Percentiles rank a stretch among this genome's conserved stretches.
Evolutionary conservation across 2,329 filamentous ascomycete genomes (phyloP).

Genomic region (Paracoccidioides lutzii): DNA sequence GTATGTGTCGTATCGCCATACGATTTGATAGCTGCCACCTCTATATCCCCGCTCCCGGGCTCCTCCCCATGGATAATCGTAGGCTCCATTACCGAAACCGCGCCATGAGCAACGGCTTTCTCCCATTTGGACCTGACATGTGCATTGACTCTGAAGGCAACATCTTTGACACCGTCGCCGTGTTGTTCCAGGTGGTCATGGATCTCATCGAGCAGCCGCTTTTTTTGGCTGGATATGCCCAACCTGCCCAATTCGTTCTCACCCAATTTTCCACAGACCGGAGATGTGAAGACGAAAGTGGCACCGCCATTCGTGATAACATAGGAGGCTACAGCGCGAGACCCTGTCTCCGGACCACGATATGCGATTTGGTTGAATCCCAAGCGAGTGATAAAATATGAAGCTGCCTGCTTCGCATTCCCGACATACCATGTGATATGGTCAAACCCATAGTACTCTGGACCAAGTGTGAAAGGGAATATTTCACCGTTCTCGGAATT

Average conservation of each 20-base stretch:
- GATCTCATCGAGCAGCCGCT: conserved; percentile 53
- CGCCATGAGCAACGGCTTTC: conserved; percentile 55
- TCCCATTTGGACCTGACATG: conserved; percentile 62
- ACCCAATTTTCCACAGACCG: conserved; percentile 46
- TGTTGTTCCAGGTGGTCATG: conserved; percentile 69
- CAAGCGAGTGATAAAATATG: conserved; percentile 72
- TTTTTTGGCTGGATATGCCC: conserved; percentile 48
- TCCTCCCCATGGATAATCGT: conserved; percentile 38
- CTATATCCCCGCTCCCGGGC: conserved; percentile 46
- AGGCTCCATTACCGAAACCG: conserved; percentile 51
- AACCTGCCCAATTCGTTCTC: conserved; percentile 45
- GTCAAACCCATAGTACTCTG: conserved; percentile 51
- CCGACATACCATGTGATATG: conserved; percentile 88
- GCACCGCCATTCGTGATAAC: conserved; percentile 65
- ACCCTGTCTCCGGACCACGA: conserved; percentile 73
- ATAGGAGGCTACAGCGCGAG: conserved; percentile 63
- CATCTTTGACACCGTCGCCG: conserved; percentile 83
- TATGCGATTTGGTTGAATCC: conserved; percentile 72
- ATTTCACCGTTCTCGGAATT: conserved; percentile 7
- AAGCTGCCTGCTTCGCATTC: conserved; percentile 82
- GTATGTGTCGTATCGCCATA: conserved; percentile 89
- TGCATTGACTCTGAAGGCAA: conserved; percentile 71
- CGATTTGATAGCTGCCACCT: conserved; percentile 62
- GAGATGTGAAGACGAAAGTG: conserved; percentile 73
- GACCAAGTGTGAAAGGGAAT: conserved; percentile 14